Evolutionary conservation across 306 rosid genomes (phyloP).

Genomic region (Phaseolus lunatus): DNA sequence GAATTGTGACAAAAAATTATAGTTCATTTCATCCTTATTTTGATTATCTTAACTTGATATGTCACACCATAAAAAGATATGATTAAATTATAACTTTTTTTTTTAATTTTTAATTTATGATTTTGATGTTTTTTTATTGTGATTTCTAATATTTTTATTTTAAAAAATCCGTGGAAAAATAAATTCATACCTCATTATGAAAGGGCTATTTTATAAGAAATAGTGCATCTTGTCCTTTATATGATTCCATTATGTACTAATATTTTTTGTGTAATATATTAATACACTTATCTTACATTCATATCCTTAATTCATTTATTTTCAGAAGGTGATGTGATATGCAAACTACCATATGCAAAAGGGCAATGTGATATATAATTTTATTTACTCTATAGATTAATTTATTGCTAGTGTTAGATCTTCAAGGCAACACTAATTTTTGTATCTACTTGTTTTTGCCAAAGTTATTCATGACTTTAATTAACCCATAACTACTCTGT

Average conservation of each 20-base stretch:
- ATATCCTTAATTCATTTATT: background rate
- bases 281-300: background rate
- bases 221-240: background rate
- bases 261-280: background rate
- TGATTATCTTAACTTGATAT: no score
- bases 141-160: no score
- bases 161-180: no score
- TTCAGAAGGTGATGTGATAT: background rate
- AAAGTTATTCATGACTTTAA: no score
- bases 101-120: no score
- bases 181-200: background rate
- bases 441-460: background rate
- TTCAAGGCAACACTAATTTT: background rate
- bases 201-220: background rate
- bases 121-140: no score
- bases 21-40: no score
- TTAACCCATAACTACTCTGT: no score
- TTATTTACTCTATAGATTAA: background rate
- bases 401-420: background rate
- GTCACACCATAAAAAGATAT: no score
- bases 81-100: no score
- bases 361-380: background rate
- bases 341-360: no score
- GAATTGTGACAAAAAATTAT: no score
- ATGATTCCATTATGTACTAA: background rate